Evolutionary conservation across 495 filamentous ascomycete genomes (phyloP).

Genomic region (Aspergillus haitiensis): DNA sequence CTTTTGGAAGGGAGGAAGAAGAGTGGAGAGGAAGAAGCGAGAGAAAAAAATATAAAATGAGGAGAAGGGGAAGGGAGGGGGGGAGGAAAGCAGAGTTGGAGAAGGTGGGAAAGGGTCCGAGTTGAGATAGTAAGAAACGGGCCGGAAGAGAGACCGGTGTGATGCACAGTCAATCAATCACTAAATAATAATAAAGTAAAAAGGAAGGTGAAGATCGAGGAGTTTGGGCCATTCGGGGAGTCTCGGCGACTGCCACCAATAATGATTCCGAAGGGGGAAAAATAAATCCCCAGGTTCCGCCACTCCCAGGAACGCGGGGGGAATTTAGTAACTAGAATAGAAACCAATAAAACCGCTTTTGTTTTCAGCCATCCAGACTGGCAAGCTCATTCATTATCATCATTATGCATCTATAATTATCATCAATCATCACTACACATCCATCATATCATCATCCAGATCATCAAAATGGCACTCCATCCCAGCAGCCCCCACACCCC

Average conservation of each 20-base stretch:
- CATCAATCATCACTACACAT: slow-evolving; percentile 7
- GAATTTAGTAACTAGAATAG: background rate
- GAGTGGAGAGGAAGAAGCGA: slow-evolving; percentile 9
- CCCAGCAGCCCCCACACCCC: slow-evolving; percentile 12
- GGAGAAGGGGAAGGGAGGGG: slow-evolving; percentile 14
- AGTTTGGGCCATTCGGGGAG: slow-evolving; percentile 2
- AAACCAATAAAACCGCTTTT: too few relatives aligned
- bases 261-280: slow-evolving; percentile 10
- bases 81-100: slow-evolving; percentile 7
- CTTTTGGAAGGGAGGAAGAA: background rate
- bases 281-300: slow-evolving; percentile 12
- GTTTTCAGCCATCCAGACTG: too few relatives aligned
- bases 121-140: slow-evolving; percentile 6
- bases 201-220: background rate
- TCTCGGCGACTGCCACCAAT: slow-evolving; percentile 9
- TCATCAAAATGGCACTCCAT: slow-evolving; percentile 16
- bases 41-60: slow-evolving; percentile 16
- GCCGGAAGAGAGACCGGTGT: slow-evolving; percentile 16
- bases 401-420: slow-evolving; percentile 1
- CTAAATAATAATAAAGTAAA: too few relatives aligned
- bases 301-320: slow-evolving; percentile 15
- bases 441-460: slow-evolving; percentile 21
- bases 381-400: slow-evolving; percentile 11
- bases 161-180: background rate
- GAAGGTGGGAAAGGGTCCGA: slow-evolving; percentile 6